Base-by-base conservation (phyloP, 139 green algal species). In the Spirogloea muscicola region DNA sequence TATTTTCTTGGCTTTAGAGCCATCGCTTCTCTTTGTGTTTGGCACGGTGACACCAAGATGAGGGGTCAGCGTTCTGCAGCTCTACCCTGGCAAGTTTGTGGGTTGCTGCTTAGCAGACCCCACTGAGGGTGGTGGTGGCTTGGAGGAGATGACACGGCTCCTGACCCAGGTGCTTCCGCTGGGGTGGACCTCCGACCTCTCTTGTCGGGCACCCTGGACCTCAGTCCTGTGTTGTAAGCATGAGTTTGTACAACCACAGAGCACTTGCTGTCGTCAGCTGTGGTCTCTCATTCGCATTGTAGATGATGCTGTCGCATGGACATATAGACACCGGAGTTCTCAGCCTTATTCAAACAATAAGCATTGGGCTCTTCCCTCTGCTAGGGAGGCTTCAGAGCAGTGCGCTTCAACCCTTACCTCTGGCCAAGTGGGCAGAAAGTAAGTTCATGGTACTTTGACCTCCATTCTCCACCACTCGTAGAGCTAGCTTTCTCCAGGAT, bases 331-430 rank as follows among this genome's bases (percentile, higher is more conserved):
- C n/a, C n/a, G n/a, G n/a, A n/a, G n/a, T n/a, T n/a, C n/a, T n/a
- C n/a, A n/a, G n/a, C n/a, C n/a, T n/a, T n/a, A n/a, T n/a, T n/a
- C n/a, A n/a, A n/a, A n/a, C n/a, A 16, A 64, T 16, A 64, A 39
- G 16, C 13, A 13, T 31, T 64, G 10, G 10, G 27, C 55, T 41
- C n/a, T n/a, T 64, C 18, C 29, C 13, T 10, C 55, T 64, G 27
- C 18, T 10, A 80, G 49, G 77, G 78, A 29, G 77, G 77, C 1
- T 87, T 73, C 48, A 62, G 76, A 41, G 85, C 66, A 0, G 87
- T 89, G 13, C 69, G 87, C 33, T 91, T 91, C 83, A 90, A 91
- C 65, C 87, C 87, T 2, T 90, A 89, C 65, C 62, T 91, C 21
- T 91, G 87, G 87, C 86, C 86, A 25, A 51, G 80, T 18, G 80